Conservation (phyloP, 805 yeast genomes). For the Saturnispora mendoncae region DNA sequence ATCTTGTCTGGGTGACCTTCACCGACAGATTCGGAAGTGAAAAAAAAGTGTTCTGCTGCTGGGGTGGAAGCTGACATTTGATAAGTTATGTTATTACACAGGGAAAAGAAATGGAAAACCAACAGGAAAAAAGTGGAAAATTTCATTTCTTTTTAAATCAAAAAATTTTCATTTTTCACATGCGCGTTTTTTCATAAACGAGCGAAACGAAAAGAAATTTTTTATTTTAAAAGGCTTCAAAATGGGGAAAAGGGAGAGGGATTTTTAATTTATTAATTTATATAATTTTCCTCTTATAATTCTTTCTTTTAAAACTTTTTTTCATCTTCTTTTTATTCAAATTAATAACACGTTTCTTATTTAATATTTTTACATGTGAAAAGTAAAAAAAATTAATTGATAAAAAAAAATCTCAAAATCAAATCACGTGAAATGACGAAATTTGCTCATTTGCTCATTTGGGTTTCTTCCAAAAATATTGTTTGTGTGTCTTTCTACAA, state of each 20-base stretch:
- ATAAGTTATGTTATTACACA: too few species aligned
- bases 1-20: constrained; percentile 94
- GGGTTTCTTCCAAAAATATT: constrained; percentile 66
- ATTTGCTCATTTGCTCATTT: constrained; percentile 10
- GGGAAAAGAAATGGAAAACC: background rate
- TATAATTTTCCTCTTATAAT: too few species aligned
- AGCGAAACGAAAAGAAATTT: background rate
- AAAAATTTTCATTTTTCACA: constrained; percentile 5
- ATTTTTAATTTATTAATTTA: too few species aligned
- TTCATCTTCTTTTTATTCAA: too few species aligned
- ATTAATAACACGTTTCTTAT: too few species aligned
- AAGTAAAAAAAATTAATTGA: too few species aligned
- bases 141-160: background rate
- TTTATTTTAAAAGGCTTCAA: background rate
- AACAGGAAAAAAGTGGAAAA: background rate
- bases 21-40: constrained; percentile 77
- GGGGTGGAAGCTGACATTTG: constrained; percentile 16
- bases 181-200: background rate
- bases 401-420: too few species aligned
- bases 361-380: too few species aligned
- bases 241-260: background rate
- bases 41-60: constrained; percentile 25
- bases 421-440: background rate
- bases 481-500: constrained; percentile 92
- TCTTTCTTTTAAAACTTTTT: too few species aligned